These are phyloP conservation scores for Guillardia theta DNA, from an alignment of 78 protist genomes.

Conservation along the genomic window DNA sequence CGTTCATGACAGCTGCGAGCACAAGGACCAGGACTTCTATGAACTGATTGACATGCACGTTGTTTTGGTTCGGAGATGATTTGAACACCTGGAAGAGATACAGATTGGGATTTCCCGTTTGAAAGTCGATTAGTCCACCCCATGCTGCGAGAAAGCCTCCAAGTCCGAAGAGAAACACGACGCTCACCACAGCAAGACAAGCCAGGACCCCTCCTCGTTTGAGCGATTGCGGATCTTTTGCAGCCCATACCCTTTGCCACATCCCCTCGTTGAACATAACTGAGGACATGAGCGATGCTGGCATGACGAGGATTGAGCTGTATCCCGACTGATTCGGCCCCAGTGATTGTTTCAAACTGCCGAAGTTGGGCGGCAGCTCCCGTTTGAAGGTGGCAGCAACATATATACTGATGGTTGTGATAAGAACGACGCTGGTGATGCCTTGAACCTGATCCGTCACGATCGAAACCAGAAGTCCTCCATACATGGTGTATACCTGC, in stretches of 20 bases:
- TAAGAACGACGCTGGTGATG: neutral
- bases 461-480: neutral
- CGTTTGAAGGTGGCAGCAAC: neutral
- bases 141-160: neutral
- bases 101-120: neutral
- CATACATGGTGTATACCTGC: neutral
- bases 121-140: neutral
- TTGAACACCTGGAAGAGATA: constrained; percentile 8
- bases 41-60: neutral
- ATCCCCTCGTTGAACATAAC: neutral
- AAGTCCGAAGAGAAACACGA: neutral
- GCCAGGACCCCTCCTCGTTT: neutral
- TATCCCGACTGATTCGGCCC: neutral
- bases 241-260: constrained; percentile 21
- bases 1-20: neutral
- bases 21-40: neutral
- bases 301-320: constrained; percentile 4
- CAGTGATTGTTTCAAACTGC: no score
- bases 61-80: neutral
- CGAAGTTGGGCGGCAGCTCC: neutral
- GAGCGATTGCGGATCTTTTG: neutral
- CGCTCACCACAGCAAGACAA: neutral
- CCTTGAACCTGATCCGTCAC: constrained; percentile 18
- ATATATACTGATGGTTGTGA: neutral
- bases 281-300: neutral